Base-by-base conservation (phyloP, 1,139 yeast genomes). In the Sugiyamaella japonica region DNA sequence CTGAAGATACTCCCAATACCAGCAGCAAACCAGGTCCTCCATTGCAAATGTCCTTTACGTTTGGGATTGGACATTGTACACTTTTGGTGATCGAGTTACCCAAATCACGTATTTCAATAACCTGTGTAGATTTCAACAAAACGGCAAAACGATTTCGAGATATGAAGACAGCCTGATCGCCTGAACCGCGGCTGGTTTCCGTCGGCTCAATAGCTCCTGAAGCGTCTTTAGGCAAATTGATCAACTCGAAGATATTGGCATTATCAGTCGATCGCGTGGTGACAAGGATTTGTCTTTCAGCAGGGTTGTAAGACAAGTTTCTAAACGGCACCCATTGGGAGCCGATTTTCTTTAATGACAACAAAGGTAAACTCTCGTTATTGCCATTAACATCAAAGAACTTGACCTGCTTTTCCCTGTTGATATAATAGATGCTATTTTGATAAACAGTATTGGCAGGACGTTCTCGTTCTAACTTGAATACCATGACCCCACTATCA, bases 401-500 rank as follows among this genome's bases (percentile, higher is more conserved):
- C 72, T 89, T 96, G 56, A 95, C 85, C 71, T 87, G 96, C 70
- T 87, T 89, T 67, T 90, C 96, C 59, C 83, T 81, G 73, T 89
- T 90, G 64, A 91, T 84, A 67, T 80, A 93, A 62, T 80, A 82
- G 63, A 95, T 73, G 61, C 79, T 81, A 70, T 79, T 82, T 69
- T 87, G 95, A 74, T 82, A 83, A 41, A 85, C 71, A 3, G 90
- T 76, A 65, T 82, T 81, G 17, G 98, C 97, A 20, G 99, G 99
- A 71, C 99, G 84, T 77, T 95, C 99, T 69, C 99, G 86, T 71
- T 90, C 98, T 60, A 95, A 80, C 74, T 95, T 95, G 81, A 95
- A 95, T 53, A 95, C 96, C 96, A 93, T 91, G 31, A 91, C 96
- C 69, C 99, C 99, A 12, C 90, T 81, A 72, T 95, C 99, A 73